Percentiles rank a stretch among this genome's conserved stretches.
Evolutionary conservation across 768 basidiomycete genomes (phyloP).

Genomic region (Xanthoconium stramineum): DNA sequence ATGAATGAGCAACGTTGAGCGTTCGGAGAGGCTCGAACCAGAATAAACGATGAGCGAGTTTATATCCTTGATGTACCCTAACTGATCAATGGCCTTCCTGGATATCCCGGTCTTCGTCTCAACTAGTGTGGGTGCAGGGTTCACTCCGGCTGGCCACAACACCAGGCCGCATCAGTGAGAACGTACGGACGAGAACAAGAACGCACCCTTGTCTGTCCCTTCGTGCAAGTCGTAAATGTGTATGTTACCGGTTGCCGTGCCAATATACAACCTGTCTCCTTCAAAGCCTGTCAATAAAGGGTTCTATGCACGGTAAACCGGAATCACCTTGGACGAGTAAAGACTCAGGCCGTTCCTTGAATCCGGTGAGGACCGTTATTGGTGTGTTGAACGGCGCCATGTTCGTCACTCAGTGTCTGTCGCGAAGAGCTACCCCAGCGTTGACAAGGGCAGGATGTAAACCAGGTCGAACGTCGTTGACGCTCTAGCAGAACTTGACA

Average conservation of each 20-base stretch:
- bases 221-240: constrained; percentile 48
- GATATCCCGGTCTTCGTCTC: constrained; percentile 67
- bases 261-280: no score
- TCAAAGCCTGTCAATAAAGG: not conserved
- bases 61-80: constrained; percentile 82
- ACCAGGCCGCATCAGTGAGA: constrained; percentile 14
- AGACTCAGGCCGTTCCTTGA: no score
- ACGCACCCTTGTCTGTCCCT: constrained; percentile 39
- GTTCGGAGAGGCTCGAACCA: constrained; percentile 45
- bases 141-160: constrained; percentile 1
- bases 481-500: no score
- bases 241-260: constrained; percentile 54
- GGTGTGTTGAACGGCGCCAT: no score
- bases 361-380: no score
- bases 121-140: constrained; percentile 35
- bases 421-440: not conserved
- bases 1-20: not conserved
- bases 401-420: not conserved
- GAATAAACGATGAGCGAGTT: constrained; percentile 82
- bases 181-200: constrained; percentile 18
- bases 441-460: not conserved
- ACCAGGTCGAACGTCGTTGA: not conserved
- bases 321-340: no score
- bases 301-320: not conserved
- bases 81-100: constrained; percentile 77